Conservation (phyloP, 768 basidiomycete species). For the Tricholoma sp. region DNA sequence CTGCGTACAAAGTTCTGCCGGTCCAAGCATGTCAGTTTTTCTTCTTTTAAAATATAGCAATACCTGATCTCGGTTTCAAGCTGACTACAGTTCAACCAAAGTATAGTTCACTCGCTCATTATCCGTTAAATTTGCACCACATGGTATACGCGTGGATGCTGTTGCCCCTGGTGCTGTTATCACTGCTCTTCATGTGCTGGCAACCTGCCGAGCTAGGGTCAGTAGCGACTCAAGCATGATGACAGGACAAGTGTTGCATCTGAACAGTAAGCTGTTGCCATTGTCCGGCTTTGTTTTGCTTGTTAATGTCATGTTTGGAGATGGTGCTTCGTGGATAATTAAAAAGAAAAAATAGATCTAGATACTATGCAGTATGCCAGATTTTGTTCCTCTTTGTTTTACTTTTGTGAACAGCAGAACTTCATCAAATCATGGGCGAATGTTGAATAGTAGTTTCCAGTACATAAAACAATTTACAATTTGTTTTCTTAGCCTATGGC, state of each 20-base stretch:
- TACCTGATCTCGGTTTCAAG: conserved; percentile 5
- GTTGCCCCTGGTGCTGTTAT: conserved; percentile 53
- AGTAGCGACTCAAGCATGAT: no score
- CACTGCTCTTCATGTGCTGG: conserved; percentile 50
- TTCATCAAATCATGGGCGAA: no score
- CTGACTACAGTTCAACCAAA: conserved; percentile 56
- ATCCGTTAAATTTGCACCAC: conserved; percentile 39
- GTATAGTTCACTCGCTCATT: conserved; percentile 52
- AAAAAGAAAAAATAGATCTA: no score
- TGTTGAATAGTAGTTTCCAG: no score
- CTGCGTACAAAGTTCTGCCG: conserved; percentile 37
- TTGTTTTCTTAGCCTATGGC: no score
- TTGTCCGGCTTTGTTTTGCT: background rate
- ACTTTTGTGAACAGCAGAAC: no score
- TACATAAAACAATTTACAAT: no score
- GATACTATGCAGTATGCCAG: background rate
- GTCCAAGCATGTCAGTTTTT: conserved; percentile 19
- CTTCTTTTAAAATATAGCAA: background rate
- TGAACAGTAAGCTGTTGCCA: conserved; percentile 22
- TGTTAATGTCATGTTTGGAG: background rate
- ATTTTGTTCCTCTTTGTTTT: no score
- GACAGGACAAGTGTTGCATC: conserved; percentile 33
- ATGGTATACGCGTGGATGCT: conserved; percentile 38
- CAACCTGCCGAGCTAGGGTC: conserved; percentile 40
- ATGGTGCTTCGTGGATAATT: background rate